Evolutionary conservation across 1,284 basidiomycete species (phyloP).

Genomic region (Leccinum subfulvum): DNA sequence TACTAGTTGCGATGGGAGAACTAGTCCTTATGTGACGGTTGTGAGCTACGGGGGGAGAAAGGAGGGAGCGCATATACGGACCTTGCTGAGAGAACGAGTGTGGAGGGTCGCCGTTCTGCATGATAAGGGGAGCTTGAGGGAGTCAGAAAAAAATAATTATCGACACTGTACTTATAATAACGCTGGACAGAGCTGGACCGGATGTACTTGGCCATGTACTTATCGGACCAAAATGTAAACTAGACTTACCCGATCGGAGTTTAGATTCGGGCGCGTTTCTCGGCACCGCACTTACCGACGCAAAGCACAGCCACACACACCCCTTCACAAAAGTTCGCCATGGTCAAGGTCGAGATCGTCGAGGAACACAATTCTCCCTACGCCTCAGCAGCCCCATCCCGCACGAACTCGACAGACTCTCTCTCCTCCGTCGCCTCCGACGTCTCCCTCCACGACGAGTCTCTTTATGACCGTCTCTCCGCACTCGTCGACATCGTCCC

Average conservation of each 20-base stretch:
- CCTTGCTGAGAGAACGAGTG: conserved; percentile 44
- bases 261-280: conserved; percentile 19
- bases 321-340: conserved; percentile 30
- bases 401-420: conserved; percentile 66
- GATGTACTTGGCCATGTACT: conserved; percentile 32
- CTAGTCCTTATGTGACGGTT: conserved; percentile 44
- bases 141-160: conserved; percentile 29
- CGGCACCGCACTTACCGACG: conserved; percentile 31
- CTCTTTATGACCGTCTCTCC: conserved; percentile 84
- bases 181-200: neutral
- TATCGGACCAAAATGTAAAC: conserved; percentile 19
- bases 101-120: conserved; percentile 38
- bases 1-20: conserved; percentile 58
- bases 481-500: conserved; percentile 96
- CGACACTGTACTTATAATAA: conserved; percentile 30
- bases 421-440: conserved; percentile 76
- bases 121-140: conserved; percentile 27
- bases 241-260: conserved; percentile 23
- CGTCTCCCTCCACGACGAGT: conserved; percentile 63
- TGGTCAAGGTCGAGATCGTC: conserved; percentile 86
- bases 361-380: conserved; percentile 77
- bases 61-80: conserved; percentile 22
- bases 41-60: conserved; percentile 16
- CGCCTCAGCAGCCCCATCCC: conserved; percentile 62
- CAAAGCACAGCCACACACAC: conserved; percentile 21